These are phyloP conservation scores for Salix purpurea DNA, from an alignment of 345 rosid species.

Conservation along the genomic window DNA sequence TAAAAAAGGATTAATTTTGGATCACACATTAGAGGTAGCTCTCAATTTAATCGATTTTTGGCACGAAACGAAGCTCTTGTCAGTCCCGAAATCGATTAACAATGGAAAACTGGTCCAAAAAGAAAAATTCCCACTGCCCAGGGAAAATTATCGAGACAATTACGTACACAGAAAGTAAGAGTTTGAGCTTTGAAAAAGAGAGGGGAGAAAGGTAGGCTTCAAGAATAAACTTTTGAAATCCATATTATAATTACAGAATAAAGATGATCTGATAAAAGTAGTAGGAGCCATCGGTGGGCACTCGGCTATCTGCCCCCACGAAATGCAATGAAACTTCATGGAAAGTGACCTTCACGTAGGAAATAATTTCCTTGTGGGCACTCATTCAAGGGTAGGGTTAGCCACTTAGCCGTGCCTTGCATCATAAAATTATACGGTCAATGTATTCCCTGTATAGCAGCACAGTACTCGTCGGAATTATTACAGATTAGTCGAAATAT, in stretches of 20 bases:
- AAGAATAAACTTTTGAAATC: not conserved
- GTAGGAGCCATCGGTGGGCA: not conserved
- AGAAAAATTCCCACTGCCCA: not conserved
- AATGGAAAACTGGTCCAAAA: not conserved
- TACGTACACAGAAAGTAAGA: not conserved
- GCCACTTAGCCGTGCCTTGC: not conserved
- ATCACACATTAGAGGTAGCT: not conserved
- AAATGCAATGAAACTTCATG: not conserved
- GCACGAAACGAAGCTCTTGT: not conserved
- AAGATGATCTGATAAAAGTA: not conserved
- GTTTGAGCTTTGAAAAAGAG: not conserved
- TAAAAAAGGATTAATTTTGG: no score
- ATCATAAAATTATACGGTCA: not conserved
- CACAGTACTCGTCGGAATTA: no score
- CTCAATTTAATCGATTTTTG: no score
- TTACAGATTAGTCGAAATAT: no score
- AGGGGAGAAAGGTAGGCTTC: not conserved
- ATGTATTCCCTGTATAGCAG: not conserved
- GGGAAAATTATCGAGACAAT: not conserved
- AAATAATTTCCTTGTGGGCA: not conserved
- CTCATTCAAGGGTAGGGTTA: not conserved
- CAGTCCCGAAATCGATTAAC: not conserved
- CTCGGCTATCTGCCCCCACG: not conserved
- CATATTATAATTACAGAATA: not conserved
- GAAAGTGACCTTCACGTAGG: not conserved